Evolutionary conservation across 495 filamentous ascomycete genomes (phyloP), one percentile per base, ranked within the genome.

Genomic region (Penicillium steckii): DNA sequence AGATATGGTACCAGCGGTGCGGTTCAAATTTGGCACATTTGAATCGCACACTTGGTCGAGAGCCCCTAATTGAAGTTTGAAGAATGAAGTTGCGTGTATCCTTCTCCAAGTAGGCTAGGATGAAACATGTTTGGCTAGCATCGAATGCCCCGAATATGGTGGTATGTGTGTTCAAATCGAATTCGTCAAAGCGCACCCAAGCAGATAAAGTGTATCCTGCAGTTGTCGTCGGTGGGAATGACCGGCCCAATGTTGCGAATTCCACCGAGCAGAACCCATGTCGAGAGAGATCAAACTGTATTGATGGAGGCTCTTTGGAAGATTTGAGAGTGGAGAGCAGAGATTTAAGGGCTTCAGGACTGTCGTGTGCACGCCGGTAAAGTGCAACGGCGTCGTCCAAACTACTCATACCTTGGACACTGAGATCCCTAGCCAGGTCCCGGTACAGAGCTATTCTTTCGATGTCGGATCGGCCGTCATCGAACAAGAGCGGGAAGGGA

Each of bases 71-170:
- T 10, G 95, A 97, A 27, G 94, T 97, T 66, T 98, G 94, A 19
- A 98, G 76, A 62, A 98, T 97, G 56, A 98, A 91, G 62, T 96
- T 91, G 23, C 81, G 85, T n/a, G 90, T 95, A 64, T 97, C 91
- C 61, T 87, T 90, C 67, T 98, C 94, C 21, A 98, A 80, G 64
- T 97, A 98, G 19, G 87, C 88, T 37, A 98, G 82, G 26, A 97
- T 75, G 57, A 98, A 98, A 70, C 95, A 98, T 1, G 88, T 91
- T 61, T 98, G 94, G 15, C 82, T 90, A 0, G 86, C 76, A 71
- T 98, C 94, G 67, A 95, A 97, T 9, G 92, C 90, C 3, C 94
- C 94, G 69, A 98, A 98, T 6, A 98, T 77, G 3, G 94, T 98
- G 1, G 94, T 97, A 68, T 97, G 95, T 12, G 87, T 86, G 25